Percentiles rank a stretch among this genome's conserved stretches.
phyloP scores from a whole-genome alignment of 257 asterid genomes.

The Solanum paucissectum region DNA sequence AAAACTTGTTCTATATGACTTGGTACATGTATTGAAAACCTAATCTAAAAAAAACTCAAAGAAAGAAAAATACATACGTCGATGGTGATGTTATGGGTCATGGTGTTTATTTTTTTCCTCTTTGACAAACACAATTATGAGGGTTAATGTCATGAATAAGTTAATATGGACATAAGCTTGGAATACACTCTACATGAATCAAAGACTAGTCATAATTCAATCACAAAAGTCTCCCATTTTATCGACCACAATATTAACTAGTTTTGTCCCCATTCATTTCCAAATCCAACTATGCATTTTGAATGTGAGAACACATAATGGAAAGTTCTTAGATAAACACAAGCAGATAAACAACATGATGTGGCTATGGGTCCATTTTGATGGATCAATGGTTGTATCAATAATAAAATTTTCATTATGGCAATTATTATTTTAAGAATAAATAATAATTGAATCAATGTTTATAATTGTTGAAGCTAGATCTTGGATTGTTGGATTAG shows the following conservation, averaged over 20 bases:
- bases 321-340: constrained; percentile 17
- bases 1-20: neutral
- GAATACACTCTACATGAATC: constrained; percentile 20
- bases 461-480: neutral
- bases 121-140: neutral
- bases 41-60: neutral
- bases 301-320: constrained; percentile 24
- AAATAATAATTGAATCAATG: neutral
- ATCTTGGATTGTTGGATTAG: neutral
- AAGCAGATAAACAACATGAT: constrained; percentile 25
- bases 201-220: constrained; percentile 7
- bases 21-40: neutral
- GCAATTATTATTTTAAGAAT: neutral
- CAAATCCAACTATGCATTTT: neutral
- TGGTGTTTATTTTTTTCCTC: neutral
- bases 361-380: constrained; percentile 12
- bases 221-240: neutral
- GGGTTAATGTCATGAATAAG: neutral
- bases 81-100: neutral
- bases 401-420: neutral
- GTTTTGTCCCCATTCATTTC: neutral
- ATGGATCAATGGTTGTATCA: neutral
- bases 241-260: neutral
- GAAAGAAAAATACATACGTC: neutral
- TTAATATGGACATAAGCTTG: constrained; percentile 22